A percentile compares a stretch with the other conserved stretches of the same genome.
Evolutionary conservation across 345 rosid genomes (phyloP).

Genomic region (Hibiscus tridactylites): DNA sequence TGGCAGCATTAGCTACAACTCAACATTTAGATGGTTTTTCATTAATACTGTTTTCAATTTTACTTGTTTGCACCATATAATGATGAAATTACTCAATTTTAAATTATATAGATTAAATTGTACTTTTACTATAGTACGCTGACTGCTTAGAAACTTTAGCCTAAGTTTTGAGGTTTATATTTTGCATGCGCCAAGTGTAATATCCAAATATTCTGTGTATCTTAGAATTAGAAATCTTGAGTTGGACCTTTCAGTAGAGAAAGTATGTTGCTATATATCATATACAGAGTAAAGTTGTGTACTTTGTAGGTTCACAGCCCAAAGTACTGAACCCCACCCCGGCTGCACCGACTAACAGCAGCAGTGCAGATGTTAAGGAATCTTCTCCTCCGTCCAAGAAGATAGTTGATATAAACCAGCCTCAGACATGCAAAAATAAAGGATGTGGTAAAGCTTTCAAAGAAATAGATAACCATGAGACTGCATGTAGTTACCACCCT

Average conservation of each 20-base stretch:
- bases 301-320: constrained; percentile 52
- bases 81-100: not conserved
- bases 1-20: not conserved
- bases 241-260: not conserved
- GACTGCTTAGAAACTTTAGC: not conserved
- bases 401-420: constrained; percentile 57
- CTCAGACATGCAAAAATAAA: constrained; percentile 71
- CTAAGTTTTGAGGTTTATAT: not conserved
- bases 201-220: not conserved
- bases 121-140: not conserved
- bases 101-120: not conserved
- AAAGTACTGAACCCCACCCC: constrained; percentile 20
- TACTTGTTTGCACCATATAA: not conserved
- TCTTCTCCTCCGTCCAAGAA: constrained; percentile 36
- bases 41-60: not conserved
- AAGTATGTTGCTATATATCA: not conserved
- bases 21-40: not conserved
- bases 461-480: constrained; percentile 78
- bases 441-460: constrained; percentile 79
- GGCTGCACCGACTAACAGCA: constrained; percentile 26
- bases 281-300: not conserved
- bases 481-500: constrained; percentile 83
- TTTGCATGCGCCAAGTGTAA: not conserved
- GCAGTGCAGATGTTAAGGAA: constrained; percentile 16
- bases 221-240: not conserved